Percentiles rank a stretch among this genome's conserved stretches.
Evolutionary conservation across 2,329 filamentous ascomycete genomes (phyloP).

Genomic region (Helotiales sp.): DNA sequence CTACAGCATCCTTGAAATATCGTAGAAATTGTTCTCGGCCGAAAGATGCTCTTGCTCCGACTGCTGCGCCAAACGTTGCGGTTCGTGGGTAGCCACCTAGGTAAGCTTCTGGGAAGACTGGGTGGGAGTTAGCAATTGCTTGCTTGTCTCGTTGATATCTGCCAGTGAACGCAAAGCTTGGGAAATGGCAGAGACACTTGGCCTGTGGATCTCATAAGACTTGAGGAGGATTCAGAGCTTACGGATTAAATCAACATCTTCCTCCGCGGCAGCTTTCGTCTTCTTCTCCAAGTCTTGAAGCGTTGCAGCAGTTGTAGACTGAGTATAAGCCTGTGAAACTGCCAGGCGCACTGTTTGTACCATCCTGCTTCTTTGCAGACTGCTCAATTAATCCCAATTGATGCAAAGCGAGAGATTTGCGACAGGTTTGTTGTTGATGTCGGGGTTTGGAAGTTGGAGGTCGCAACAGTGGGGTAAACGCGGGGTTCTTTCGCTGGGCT

Average conservation of each 20-base stretch:
- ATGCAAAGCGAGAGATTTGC: too few relatives aligned
- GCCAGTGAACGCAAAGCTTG: too few relatives aligned
- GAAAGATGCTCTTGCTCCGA: conserved; percentile 66
- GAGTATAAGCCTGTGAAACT: conserved; percentile 52
- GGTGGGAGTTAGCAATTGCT: too few relatives aligned
- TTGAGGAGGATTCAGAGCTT: too few relatives aligned
- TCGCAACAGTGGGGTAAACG: too few relatives aligned
- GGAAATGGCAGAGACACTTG: too few relatives aligned
- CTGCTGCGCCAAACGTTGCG: conserved; percentile 70
- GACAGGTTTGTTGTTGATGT: too few relatives aligned
- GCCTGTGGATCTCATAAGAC: too few relatives aligned
- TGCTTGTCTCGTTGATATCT: too few relatives aligned
- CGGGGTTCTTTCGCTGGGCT: too few relatives aligned
- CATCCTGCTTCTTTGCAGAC: conserved; percentile 16
- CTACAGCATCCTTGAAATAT: conserved; percentile 78
- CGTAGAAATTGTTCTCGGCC: conserved; percentile 80
- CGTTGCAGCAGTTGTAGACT: conserved; percentile 52
- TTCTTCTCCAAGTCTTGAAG: conserved; percentile 64
- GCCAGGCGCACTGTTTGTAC: conserved; percentile 35
- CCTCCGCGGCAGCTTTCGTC: conserved; percentile 60
- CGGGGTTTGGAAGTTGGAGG: too few relatives aligned
- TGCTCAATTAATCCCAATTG: too few relatives aligned
- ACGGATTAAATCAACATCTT: conserved; percentile 61
- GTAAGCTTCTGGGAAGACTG: conserved; percentile 92
- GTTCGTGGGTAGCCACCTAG: conserved; percentile 89